These are phyloP conservation scores for Barnettozyma sucrosica DNA, from an alignment of 805 yeast genomes.

Conservation along the genomic window DNA sequence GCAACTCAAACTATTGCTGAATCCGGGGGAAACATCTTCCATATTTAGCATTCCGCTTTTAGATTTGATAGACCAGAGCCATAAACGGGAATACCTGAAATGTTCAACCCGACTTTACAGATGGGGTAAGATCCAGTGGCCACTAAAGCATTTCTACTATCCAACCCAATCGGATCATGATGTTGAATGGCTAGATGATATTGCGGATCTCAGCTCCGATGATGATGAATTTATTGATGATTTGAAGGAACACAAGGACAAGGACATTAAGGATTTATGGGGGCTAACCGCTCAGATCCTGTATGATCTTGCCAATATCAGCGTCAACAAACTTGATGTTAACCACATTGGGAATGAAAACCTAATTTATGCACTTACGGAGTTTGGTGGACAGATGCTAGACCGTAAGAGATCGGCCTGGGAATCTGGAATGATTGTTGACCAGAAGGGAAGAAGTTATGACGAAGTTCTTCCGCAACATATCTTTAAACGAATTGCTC, in stretches of 20 bases:
- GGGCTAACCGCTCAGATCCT: slow-evolving; percentile 76
- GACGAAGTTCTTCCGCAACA: slow-evolving; percentile 30
- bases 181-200: slow-evolving; percentile 55
- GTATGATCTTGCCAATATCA: slow-evolving; percentile 60
- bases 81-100: slow-evolving; percentile 28
- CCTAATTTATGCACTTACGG: slow-evolving; percentile 49
- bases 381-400: slow-evolving; percentile 50
- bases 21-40: slow-evolving; percentile 73
- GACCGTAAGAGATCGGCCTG: slow-evolving; percentile 41
- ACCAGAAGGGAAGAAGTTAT: slow-evolving; percentile 24
- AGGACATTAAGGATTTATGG: slow-evolving; percentile 67
- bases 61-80: slow-evolving; percentile 40
- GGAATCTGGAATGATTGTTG: slow-evolving; percentile 48
- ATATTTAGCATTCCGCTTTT: slow-evolving; percentile 64
- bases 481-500: slow-evolving; percentile 15
- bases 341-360: slow-evolving; percentile 57
- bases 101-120: slow-evolving; percentile 32
- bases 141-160: slow-evolving; percentile 54
- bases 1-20: slow-evolving; percentile 42
- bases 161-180: slow-evolving; percentile 50
- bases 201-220: slow-evolving; percentile 55
- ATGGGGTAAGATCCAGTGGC: slow-evolving; percentile 76
- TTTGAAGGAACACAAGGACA: slow-evolving; percentile 27
- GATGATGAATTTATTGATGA: slow-evolving; percentile 32
- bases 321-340: slow-evolving; percentile 30